These are phyloP conservation scores for Sarcodon sp. DNA, from an alignment of 768 basidiomycete genomes.

Conservation along the genomic window DNA sequence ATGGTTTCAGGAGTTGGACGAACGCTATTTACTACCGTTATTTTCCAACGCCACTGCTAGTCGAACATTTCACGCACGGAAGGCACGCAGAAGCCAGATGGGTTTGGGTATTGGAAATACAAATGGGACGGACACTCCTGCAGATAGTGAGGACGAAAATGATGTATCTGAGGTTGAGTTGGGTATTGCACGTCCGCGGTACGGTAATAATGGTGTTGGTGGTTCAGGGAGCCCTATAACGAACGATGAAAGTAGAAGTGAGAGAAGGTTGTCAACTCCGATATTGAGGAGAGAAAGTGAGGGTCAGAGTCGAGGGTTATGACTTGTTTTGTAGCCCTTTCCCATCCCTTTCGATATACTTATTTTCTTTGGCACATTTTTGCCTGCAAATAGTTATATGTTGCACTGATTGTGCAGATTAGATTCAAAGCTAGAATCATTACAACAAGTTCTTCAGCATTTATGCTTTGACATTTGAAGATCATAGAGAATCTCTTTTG, in stretches of 20 bases:
- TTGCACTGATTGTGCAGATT: no score
- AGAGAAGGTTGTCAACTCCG: constrained; percentile 54
- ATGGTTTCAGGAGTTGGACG: constrained; percentile 95
- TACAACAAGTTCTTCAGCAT: no score
- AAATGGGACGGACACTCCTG: constrained; percentile 19
- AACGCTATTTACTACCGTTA: constrained; percentile 84
- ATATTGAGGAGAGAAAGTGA: constrained; percentile 34
- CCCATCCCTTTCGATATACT: no score
- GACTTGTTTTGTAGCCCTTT: no score
- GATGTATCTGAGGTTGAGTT: constrained; percentile 17
- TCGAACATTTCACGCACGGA: constrained; percentile 72
- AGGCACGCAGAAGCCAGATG: constrained; percentile 32
- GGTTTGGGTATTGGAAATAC: constrained; percentile 13
- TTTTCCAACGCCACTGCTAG: constrained; percentile 90
- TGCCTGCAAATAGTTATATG: no score
- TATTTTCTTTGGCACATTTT: no score
- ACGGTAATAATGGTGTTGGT: constrained; percentile 17
- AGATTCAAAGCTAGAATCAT: no score
- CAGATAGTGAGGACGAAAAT: constrained; percentile 24
- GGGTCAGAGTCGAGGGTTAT: constrained; percentile 7
- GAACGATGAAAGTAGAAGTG: constrained; percentile 40
- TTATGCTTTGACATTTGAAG: no score
- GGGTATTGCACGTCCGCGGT: constrained; percentile 3
- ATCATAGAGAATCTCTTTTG: no score
- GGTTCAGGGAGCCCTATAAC: constrained; percentile 18